phyloP scores from a whole-genome alignment of 768 basidiomycete genomes.

The Myochromella boudieri region DNA sequence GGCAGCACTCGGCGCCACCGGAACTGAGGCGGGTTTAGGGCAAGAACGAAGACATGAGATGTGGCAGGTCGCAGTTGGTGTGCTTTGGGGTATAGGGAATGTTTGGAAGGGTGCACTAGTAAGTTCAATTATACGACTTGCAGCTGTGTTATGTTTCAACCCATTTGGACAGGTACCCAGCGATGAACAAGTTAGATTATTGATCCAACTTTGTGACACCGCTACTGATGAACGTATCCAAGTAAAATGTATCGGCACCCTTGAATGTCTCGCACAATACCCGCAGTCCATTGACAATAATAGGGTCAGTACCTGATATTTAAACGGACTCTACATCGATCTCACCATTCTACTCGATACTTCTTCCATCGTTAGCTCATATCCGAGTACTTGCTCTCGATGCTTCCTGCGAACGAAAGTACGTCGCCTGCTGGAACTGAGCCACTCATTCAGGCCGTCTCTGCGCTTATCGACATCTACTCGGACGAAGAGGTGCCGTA shows the following conservation, averaged over 20 bases:
- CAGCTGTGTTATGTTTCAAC: neutral
- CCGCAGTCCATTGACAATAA: slow-evolving; percentile 66
- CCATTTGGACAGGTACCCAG: slow-evolving; percentile 45
- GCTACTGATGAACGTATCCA: slow-evolving; percentile 53
- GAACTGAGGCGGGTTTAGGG: slow-evolving; percentile 57
- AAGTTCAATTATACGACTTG: slow-evolving; percentile 17
- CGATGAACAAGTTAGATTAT: slow-evolving; percentile 57
- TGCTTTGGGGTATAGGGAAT: slow-evolving; percentile 84
- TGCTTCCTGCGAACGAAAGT: slow-evolving; percentile 46
- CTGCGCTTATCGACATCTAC: slow-evolving; percentile 90
- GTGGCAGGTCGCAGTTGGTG: slow-evolving; percentile 80
- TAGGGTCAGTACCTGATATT: slow-evolving; percentile 36
- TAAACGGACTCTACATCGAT: neutral
- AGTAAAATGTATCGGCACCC: slow-evolving; percentile 82
- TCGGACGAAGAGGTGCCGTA: slow-evolving; percentile 83
- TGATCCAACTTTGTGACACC: slow-evolving; percentile 66
- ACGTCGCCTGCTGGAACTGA: slow-evolving; percentile 55
- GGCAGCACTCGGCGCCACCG: slow-evolving; percentile 58
- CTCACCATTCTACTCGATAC: neutral
- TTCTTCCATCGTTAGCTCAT: slow-evolving; percentile 46
- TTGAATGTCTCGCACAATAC: slow-evolving; percentile 80
- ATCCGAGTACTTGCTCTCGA: slow-evolving; percentile 62
- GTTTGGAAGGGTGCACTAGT: slow-evolving; percentile 73
- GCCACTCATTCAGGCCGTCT: slow-evolving; percentile 72
- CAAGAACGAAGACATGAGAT: slow-evolving; percentile 72